Conservation (phyloP, 495 filamentous ascomycete genomes). For the Penicillium roqueforti region DNA sequence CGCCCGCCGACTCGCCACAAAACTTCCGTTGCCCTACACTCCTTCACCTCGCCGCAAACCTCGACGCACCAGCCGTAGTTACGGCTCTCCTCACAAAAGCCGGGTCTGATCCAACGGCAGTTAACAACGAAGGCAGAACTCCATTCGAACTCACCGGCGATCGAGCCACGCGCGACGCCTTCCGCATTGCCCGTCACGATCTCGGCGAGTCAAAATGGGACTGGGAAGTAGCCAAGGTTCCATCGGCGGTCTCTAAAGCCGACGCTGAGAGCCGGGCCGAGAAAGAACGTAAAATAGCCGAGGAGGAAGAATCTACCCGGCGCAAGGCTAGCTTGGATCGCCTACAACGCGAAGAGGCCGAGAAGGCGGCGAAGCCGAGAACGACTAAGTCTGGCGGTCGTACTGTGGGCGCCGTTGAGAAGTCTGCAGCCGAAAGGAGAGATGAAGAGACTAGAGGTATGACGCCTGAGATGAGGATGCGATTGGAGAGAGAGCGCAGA, state of each 20-base stretch:
- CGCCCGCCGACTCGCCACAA: conserved; percentile 60
- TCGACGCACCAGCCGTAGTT: conserved; percentile 70
- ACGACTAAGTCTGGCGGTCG: conserved; percentile 43
- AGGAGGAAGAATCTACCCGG: conserved; percentile 54
- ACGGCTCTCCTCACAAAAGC: conserved; percentile 72
- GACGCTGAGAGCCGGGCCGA: conserved; percentile 63
- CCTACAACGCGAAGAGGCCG: conserved; percentile 62
- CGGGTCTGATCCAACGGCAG: conserved; percentile 64
- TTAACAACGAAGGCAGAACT: conserved; percentile 64
- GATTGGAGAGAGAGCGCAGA: conserved; percentile 74
- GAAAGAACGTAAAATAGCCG: conserved; percentile 55
- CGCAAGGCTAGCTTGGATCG: conserved; percentile 60
- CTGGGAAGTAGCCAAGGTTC: conserved; percentile 73
- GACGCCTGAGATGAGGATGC: conserved; percentile 77
- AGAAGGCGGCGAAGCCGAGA: conserved; percentile 40
- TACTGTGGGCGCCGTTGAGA: conserved; percentile 51
- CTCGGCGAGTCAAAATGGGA: conserved; percentile 74
- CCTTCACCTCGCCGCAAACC: conserved; percentile 78
- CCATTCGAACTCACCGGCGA: conserved; percentile 87
- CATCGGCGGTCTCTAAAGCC: conserved; percentile 58
- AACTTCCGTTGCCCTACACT: conserved; percentile 83
- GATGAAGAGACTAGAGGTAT: conserved; percentile 80
- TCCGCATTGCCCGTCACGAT: conserved; percentile 79
- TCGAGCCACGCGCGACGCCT: conserved; percentile 81
- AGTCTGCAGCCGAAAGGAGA: conserved; percentile 68